Base-by-base conservation (phyloP, 1,139 yeast genomes). In the Casaregolazyma lundiana region DNA sequence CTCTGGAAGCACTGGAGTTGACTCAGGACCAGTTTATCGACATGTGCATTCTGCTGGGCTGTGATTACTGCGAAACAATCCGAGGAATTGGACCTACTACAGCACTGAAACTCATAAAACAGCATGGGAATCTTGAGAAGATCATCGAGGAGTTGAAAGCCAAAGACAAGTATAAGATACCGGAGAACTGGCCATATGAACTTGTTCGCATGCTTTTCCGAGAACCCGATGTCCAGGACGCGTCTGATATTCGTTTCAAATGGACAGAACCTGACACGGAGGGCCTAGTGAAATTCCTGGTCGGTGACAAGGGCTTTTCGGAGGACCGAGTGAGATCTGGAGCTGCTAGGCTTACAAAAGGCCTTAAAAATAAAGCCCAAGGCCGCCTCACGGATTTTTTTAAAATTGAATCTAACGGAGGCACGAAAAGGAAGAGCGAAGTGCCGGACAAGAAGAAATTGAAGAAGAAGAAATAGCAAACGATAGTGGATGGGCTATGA, bases 61-160 rank as follows among this genome's bases (percentile, higher is more conserved):
- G 98, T 67, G 99, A 92, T 69, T 92, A 92, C 65, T 88, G 96
- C 69, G 97, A 92, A 55, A 86, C 96, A 1, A 90, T 94, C 49
- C 79, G 80, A 54, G 98, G 98, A 11, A 83, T 94, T 46, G 99
- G 99, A 3, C 97, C 97, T 0, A 92, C 85, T 1, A 90, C 96
- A 1, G 98, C 97, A 0, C 74, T 77, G 54, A 90, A 92, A 59
- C 73, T 92, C 52, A 87, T 92, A 55, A 84, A 83, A 62, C 96
- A 92, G 60, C 90, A 88, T 64, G 82, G 84, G 0, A 75, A 84
- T 0, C 72, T 92, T 45, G 97, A 90, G 50, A 81, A 80, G 41
- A 79, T 94, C 39, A 77, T 90, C 30, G 81, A 81, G 55, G 72
- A 70, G 55, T 78, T 89, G 37, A 69, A 76, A 37, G 71, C 71